Evolutionary conservation across 768 basidiomycete genomes (phyloP).

Genomic region (Sarcodon aspratus): DNA sequence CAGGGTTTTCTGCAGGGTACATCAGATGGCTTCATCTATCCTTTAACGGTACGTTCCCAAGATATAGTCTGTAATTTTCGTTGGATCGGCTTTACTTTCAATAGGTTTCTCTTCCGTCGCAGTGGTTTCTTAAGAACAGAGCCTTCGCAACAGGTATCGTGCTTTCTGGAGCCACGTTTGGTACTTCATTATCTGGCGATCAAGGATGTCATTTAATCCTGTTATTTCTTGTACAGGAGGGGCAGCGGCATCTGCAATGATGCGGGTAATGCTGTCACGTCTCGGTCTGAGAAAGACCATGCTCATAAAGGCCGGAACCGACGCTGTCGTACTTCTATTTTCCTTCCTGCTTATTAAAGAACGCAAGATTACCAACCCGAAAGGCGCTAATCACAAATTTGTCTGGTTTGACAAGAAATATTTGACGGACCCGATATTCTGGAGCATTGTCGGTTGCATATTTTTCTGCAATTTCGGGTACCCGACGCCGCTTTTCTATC

Average conservation of each 20-base stretch:
- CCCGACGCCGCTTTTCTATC: slow-evolving; percentile 10
- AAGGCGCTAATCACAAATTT: slow-evolving; percentile 8
- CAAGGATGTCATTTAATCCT: neutral
- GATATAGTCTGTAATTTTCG: neutral
- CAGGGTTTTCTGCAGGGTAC: slow-evolving; percentile 10
- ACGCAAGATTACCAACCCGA: slow-evolving; percentile 1
- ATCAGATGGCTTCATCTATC: slow-evolving; percentile 9
- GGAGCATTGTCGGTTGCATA: slow-evolving; percentile 11
- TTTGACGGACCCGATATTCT: slow-evolving; percentile 12
- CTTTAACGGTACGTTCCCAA: slow-evolving; percentile 6
- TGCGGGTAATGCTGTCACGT: slow-evolving; percentile 9
- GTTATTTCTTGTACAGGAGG: no score
- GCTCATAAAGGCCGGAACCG: slow-evolving; percentile 10
- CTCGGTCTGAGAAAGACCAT: slow-evolving; percentile 10
- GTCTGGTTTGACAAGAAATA: slow-evolving; percentile 11
- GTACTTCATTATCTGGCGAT: neutral
- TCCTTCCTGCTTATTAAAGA: slow-evolving; percentile 12
- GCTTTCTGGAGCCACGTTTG: slow-evolving; percentile 16
- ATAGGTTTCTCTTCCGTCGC: slow-evolving; percentile 15
- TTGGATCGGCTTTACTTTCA: neutral
- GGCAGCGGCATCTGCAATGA: slow-evolving; percentile 11
- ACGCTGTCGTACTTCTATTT: slow-evolving; percentile 7
- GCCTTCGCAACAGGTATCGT: slow-evolving; percentile 22
- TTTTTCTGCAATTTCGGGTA: slow-evolving; percentile 12
- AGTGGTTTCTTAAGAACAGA: slow-evolving; percentile 20